Evolutionary conservation across 2,329 filamentous ascomycete species (phyloP).

Genomic region (Peltaster fructicola): DNA sequence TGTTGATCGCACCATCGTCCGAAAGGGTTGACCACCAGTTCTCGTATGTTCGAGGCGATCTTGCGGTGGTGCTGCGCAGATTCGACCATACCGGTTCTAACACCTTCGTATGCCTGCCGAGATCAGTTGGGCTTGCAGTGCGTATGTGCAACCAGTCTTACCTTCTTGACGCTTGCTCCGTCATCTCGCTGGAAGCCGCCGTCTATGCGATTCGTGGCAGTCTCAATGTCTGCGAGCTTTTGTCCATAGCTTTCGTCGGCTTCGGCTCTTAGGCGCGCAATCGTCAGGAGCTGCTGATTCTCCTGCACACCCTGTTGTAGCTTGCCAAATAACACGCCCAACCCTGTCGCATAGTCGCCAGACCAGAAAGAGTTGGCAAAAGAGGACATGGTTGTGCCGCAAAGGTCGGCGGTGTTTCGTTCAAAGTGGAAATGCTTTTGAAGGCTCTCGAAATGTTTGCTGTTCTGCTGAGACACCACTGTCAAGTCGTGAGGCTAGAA

Average conservation of each 20-base stretch:
- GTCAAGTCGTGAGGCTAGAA: too few species aligned
- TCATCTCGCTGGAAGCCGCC: slow-evolving; percentile 84
- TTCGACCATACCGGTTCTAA: slow-evolving; percentile 82
- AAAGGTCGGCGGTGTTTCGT: not conserved
- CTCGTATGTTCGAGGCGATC: slow-evolving; percentile 89
- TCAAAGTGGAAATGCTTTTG: too few species aligned
- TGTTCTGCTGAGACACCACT: too few species aligned
- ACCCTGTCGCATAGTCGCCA: slow-evolving; percentile 80
- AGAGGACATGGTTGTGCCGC: slow-evolving; percentile 45
- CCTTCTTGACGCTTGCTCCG: slow-evolving; percentile 89
- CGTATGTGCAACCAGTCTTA: slow-evolving; percentile 33
- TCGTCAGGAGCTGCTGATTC: slow-evolving; percentile 81
- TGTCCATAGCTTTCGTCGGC: slow-evolving; percentile 81
- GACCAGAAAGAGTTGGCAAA: slow-evolving; percentile 98
- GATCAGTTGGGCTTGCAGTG: slow-evolving; percentile 5
- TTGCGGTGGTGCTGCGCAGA: slow-evolving; percentile 81
- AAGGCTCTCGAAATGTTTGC: too few species aligned
- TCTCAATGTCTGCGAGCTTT: slow-evolving; percentile 63
- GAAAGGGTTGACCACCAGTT: slow-evolving; percentile 88
- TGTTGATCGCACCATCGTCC: slow-evolving; percentile 92
- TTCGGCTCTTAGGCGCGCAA: slow-evolving; percentile 87
- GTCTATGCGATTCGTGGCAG: slow-evolving; percentile 61
- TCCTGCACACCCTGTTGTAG: slow-evolving; percentile 91
- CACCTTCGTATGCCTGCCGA: slow-evolving; percentile 72
- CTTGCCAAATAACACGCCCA: slow-evolving; percentile 90